Evolutionary conservation across 148 eudicot genomes (phyloP), one percentile per base, ranked within the genome.

Genomic region (Pharnaceum exiguum): DNA sequence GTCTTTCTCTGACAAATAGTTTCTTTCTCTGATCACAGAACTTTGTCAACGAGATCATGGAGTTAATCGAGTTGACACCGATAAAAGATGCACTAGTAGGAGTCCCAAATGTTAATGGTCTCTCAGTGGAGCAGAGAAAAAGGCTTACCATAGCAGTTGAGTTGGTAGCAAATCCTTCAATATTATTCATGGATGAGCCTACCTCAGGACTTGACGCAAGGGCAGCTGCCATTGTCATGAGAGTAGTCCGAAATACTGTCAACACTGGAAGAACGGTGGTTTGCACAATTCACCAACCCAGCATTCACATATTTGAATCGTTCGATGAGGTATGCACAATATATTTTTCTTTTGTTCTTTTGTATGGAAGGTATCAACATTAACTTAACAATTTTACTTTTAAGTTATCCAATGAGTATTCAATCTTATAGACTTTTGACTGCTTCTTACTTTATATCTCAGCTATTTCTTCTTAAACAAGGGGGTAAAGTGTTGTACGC

Each of bases 141-240:
- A 53, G 78, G 59, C 70, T 74, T 4, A 74, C 73, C 10, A 74
- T 74, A 18, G 74, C 78, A 17, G 70, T 69, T 19, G 78, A 68
- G 23, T 65, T 74, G 40, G 78, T 74, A 16, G 74, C 78, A 37
- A 74, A 74, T 33, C 78, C 78, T 29, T 74, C 78, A 2, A 63
- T 74, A 42, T 47, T 74, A 53, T 69, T 74, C 32, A 74, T 74
- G 78, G 78, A 74, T 48, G 78, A 74, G 35, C 78, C 78, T 3
- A 74, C 78, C 2, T 69, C 74, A 2, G 78, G 78, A 7, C 74
- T 74, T 15, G 78, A 74, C 55, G 78, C 78, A 2, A 39, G 78
- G 37, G 78, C 78, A 15, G 78, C 78, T n/a, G 74, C 78, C 2
- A 64, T 74, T 28, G 70, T 74, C 40, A 68, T 74, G 74, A 69